These are phyloP conservation scores for Pythium biforme DNA, from an alignment of 352 stramenopile genomes.

Conservation along the genomic window DNA sequence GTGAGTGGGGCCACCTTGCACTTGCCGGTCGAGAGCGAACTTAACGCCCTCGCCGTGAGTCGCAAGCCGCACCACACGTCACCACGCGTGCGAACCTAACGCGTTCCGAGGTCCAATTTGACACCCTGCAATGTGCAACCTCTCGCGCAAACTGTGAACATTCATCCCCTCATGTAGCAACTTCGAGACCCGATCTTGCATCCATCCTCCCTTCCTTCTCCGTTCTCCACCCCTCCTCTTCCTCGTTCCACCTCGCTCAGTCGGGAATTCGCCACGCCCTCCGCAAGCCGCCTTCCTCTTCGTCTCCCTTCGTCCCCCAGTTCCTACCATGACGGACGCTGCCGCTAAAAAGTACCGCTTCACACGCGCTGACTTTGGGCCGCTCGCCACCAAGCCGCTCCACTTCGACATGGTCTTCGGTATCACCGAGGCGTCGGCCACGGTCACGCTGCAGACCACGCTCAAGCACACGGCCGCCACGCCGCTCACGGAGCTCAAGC, in stretches of 20 bases:
- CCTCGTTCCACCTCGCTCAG: constrained; percentile 14
- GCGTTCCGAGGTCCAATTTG: not conserved
- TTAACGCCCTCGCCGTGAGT: not conserved
- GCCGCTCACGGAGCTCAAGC: constrained; percentile 54
- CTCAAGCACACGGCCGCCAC: constrained; percentile 43
- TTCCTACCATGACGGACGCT: not conserved
- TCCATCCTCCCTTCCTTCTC: constrained; percentile 8
- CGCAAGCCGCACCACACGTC: no score
- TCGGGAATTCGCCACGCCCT: constrained; percentile 24
- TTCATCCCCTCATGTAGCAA: constrained; percentile 16
- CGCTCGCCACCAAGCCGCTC: constrained; percentile 61
- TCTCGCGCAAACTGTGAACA: no score
- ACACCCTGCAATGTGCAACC: constrained; percentile 7
- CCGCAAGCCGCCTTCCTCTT: constrained; percentile 1
- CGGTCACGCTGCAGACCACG: constrained; percentile 72
- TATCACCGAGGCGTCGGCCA: constrained; percentile 54
- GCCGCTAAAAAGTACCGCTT: constrained; percentile 71
- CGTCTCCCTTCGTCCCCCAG: not conserved
- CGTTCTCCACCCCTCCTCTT: not conserved
- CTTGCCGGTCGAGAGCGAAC: constrained; percentile 3
- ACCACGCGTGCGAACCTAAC: no score
- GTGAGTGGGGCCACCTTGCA: no score
- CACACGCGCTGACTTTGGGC: constrained; percentile 61
- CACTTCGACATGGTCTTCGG: constrained; percentile 85
- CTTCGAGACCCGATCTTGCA: constrained; percentile 6